Percentiles rank a stretch among this genome's conserved stretches.
phyloP scores from a whole-genome alignment of 2,329 filamentous ascomycete genomes.

The Aspergillus sp. region DNA sequence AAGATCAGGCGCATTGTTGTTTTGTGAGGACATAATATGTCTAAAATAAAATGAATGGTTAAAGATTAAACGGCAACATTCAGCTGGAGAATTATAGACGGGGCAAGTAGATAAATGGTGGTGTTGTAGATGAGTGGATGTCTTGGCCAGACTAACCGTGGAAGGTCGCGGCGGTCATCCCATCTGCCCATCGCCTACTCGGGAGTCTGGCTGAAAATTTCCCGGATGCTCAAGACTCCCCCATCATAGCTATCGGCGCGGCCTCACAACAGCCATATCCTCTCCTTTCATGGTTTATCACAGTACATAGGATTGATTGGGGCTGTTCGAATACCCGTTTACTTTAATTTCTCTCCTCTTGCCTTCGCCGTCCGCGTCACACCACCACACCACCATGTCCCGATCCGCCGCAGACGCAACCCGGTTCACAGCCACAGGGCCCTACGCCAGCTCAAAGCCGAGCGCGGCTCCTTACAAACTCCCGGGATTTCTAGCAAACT shows the following conservation, averaged over 20 bases:
- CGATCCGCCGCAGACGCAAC: slow-evolving; percentile 51
- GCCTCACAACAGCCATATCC: slow-evolving; percentile 1
- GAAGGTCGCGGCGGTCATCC: slow-evolving; percentile 4
- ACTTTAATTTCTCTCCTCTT: background rate
- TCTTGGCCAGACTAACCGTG: slow-evolving; percentile 1
- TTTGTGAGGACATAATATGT: slow-evolving; percentile 15
- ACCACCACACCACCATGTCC: slow-evolving; percentile 36
- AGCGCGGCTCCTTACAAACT: slow-evolving; percentile 33
- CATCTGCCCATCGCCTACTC: background rate
- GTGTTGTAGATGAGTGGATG: background rate
- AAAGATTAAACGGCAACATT: background rate
- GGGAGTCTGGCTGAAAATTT: slow-evolving; percentile 19
- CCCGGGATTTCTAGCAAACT: slow-evolving; percentile 26
- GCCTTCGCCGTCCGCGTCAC: background rate
- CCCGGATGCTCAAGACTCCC: slow-evolving; percentile 10
- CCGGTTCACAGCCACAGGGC: slow-evolving; percentile 52
- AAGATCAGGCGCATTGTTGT: slow-evolving; percentile 36
- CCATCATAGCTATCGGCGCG: slow-evolving; percentile 3
- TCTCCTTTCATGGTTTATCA: background rate
- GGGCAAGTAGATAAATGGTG: background rate
- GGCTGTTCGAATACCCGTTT: background rate
- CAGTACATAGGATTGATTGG: background rate
- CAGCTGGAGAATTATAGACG: background rate
- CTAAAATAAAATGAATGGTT: background rate
- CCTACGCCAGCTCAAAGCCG: slow-evolving; percentile 48